Percentiles rank a stretch among this genome's conserved stretches.
Evolutionary conservation across 2,329 filamentous ascomycete species (phyloP).

Genomic region (Chrysosporium keratinophilum): DNA sequence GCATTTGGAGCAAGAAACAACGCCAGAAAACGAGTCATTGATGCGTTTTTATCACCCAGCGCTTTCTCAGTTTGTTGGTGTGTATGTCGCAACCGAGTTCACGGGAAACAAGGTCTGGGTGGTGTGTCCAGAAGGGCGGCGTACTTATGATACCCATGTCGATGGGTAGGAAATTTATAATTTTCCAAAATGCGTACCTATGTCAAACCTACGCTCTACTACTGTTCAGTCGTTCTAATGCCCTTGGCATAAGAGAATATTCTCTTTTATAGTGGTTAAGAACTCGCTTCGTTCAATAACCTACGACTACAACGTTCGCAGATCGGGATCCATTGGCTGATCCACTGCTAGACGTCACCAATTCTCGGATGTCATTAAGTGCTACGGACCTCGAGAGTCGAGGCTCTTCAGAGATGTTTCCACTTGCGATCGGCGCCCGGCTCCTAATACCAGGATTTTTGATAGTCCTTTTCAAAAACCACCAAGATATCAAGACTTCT

Average conservation of each 20-base stretch:
- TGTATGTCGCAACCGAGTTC: not conserved
- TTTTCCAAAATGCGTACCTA: not conserved
- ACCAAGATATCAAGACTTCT: constrained; percentile 1
- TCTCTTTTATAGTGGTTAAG: too few relatives aligned
- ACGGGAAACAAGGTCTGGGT: constrained; percentile 8
- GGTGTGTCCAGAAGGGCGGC: not conserved
- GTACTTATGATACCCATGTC: constrained; percentile 5
- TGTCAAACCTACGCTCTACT: too few relatives aligned
- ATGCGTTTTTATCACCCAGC: constrained; percentile 9
- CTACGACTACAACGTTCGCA: not conserved
- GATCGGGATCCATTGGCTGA: not conserved
- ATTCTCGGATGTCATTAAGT: constrained; percentile 1
- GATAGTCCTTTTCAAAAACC: constrained; percentile 1
- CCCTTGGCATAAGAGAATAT: too few relatives aligned
- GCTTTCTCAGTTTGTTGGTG: not conserved
- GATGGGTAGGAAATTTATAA: constrained; percentile 5
- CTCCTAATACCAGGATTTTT: constrained; percentile 6
- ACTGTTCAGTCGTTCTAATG: too few relatives aligned
- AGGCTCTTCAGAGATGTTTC: constrained; percentile 1
- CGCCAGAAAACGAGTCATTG: constrained; percentile 2
- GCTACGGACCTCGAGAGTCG: not conserved
- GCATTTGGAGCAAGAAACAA: not conserved
- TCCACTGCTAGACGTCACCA: not conserved
- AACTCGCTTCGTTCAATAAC: too few relatives aligned
- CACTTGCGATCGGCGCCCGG: constrained; percentile 3